These are phyloP conservation scores for Prototheca stagnorum DNA, from an alignment of 163 green algal genomes.

Conservation along the genomic window DNA sequence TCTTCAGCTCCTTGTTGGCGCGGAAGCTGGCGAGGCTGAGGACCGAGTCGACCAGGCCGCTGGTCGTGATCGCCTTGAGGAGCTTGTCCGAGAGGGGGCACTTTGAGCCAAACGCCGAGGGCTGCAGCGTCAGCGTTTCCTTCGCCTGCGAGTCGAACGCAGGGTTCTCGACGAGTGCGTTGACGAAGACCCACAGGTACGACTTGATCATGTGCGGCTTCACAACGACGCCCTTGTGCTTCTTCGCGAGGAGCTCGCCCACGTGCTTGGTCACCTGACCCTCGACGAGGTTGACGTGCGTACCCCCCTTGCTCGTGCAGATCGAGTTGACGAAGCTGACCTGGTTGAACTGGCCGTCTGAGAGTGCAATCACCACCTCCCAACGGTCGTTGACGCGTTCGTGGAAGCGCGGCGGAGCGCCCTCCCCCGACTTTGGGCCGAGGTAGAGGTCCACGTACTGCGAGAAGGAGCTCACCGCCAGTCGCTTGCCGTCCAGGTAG, in stretches of 20 bases:
- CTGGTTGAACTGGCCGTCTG: constrained; percentile 86
- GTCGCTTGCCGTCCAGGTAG: constrained; percentile 66
- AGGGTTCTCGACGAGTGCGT: constrained; percentile 92
- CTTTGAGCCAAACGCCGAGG: constrained; percentile 84
- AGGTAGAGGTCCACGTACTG: constrained; percentile 96
- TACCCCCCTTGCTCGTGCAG: constrained; percentile 90
- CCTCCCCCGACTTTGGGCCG: constrained; percentile 29
- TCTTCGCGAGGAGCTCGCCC: constrained; percentile 78
- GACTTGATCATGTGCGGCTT: constrained; percentile 97
- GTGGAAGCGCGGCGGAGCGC: constrained; percentile 49
- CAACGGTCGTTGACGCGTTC: constrained; percentile 79
- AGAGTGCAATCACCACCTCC: constrained; percentile 64
- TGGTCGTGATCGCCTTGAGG: constrained; percentile 81
- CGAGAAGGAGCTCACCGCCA: constrained; percentile 79
- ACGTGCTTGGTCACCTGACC: constrained; percentile 69
- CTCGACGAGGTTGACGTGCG: constrained; percentile 84
- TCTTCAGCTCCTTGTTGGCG: constrained; percentile 90
- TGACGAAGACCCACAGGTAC: constrained; percentile 97
- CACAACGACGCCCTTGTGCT: constrained; percentile 74
- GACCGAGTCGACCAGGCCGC: constrained; percentile 75
- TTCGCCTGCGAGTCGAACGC: constrained; percentile 98
- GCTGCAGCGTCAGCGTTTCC: constrained; percentile 84
- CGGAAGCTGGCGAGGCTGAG: constrained; percentile 83
- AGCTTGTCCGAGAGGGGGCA: constrained; percentile 69
- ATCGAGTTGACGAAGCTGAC: constrained; percentile 98